A percentile compares a stretch with the other conserved stretches of the same genome.
These are phyloP conservation scores for Vitis hybrid DNA, from an alignment of 177 flowering plant genomes.

Conservation along the genomic window DNA sequence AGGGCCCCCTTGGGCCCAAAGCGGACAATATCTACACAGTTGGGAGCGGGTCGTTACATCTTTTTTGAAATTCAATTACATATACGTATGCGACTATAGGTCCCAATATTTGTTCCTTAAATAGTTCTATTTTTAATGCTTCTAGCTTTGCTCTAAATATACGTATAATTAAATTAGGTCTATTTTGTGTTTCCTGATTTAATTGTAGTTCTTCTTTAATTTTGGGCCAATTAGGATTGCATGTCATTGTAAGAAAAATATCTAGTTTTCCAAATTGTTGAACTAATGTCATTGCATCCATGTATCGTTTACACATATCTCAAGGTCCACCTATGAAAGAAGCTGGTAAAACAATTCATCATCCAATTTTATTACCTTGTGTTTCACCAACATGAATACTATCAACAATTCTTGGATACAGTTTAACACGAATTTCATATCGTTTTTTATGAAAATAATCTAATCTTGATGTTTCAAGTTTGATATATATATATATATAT, in stretches of 20 bases:
- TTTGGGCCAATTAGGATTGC: slow-evolving; percentile 20
- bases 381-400: slow-evolving; percentile 1
- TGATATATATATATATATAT: too few species aligned
- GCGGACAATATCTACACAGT: too few species aligned
- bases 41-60: too few species aligned
- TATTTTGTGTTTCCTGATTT: slow-evolving; percentile 5
- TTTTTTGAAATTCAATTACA: slow-evolving; percentile 25
- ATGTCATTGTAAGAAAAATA: slow-evolving; percentile 25
- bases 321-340: slow-evolving; percentile 27
- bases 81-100: slow-evolving; percentile 13
- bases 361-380: slow-evolving; percentile 1
- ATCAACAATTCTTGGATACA: slow-evolving; percentile 11
- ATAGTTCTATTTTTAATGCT: slow-evolving; percentile 2
- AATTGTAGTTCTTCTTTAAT: slow-evolving; percentile 9
- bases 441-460: too few species aligned
- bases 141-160: slow-evolving; percentile 22
- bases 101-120: slow-evolving; percentile 14
- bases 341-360: slow-evolving; percentile 17
- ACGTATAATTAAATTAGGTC: slow-evolving; percentile 13
- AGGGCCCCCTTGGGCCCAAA: too few species aligned
- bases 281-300: slow-evolving; percentile 27
- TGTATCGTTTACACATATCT: slow-evolving; percentile 19
- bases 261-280: slow-evolving; percentile 26
- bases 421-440: slow-evolving; percentile 2
- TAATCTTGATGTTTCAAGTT: too few species aligned